phyloP scores from a whole-genome alignment of 2,329 filamentous ascomycete genomes.

The Stagonosporopsis cucurbitacearum region DNA sequence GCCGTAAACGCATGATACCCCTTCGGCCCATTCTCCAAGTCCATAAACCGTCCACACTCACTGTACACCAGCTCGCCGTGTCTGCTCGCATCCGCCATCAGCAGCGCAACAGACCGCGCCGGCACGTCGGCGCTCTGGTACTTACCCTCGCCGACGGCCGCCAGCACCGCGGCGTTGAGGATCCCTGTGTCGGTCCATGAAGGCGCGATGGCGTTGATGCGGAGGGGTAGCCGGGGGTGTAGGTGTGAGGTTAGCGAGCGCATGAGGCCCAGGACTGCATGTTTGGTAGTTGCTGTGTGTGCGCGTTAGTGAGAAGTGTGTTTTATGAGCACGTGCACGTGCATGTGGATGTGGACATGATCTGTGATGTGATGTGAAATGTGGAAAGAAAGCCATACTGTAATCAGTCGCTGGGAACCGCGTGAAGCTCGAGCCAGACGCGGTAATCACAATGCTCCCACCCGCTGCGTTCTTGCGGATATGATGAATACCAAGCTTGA shows the following conservation, averaged over 20 bases:
- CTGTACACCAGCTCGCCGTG: conserved; percentile 40
- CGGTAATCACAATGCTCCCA: conserved; percentile 44
- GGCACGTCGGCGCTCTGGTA: conserved; percentile 35
- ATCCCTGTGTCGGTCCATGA: conserved; percentile 43
- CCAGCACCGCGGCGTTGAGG: conserved; percentile 20
- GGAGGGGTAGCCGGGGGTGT: conserved; percentile 34
- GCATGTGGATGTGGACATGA: too few species aligned
- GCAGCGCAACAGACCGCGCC: conserved; percentile 28
- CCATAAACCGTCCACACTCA: conserved; percentile 31
- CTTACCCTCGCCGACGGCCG: conserved; percentile 22
- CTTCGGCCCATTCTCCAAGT: conserved; percentile 38
- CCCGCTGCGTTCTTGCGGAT: conserved; percentile 34
- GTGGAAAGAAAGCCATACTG: conserved; percentile 22
- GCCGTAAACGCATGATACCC: conserved; percentile 28
- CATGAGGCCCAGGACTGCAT: conserved; percentile 41
- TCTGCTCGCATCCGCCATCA: conserved; percentile 38
- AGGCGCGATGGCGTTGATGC: conserved; percentile 44
- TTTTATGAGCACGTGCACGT: too few species aligned
- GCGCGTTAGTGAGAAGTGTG: too few species aligned
- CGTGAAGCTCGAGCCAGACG: conserved; percentile 37
- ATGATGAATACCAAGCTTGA: conserved; percentile 39
- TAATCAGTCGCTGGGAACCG: conserved; percentile 39
- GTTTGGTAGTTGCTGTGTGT: conserved; percentile 37
- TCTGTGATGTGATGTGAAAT: too few species aligned
- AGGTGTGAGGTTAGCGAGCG: conserved; percentile 33